These are phyloP conservation scores for Talaromyces ruber DNA, from an alignment of 495 filamentous ascomycete species.

Conservation along the genomic window DNA sequence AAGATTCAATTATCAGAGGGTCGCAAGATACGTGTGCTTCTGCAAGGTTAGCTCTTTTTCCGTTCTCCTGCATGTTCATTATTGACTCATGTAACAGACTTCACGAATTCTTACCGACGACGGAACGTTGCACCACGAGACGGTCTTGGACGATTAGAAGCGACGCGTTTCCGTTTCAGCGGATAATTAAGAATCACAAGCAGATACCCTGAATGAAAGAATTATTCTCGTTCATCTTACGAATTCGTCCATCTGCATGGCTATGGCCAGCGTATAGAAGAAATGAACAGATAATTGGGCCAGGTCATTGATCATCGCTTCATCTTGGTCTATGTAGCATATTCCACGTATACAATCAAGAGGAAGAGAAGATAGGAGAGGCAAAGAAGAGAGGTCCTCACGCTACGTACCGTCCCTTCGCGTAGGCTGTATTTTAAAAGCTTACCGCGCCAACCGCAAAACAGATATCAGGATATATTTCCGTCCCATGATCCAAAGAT, in stretches of 20 bases:
- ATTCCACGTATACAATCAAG: neutral
- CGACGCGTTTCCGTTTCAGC: conserved; percentile 74
- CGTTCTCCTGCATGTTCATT: neutral
- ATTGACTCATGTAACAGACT: conserved; percentile 43
- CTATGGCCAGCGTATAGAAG: neutral
- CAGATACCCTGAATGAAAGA: neutral
- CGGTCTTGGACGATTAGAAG: conserved; percentile 77
- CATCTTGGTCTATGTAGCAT: neutral
- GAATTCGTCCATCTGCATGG: neutral
- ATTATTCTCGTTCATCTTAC: neutral
- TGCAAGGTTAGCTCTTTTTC: conserved; percentile 52
- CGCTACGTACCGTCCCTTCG: neutral
- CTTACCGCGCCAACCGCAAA: neutral
- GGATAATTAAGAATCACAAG: conserved; percentile 36
- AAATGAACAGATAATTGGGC: neutral
- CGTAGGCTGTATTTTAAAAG: neutral
- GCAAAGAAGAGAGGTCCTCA: neutral
- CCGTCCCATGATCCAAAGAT: neutral
- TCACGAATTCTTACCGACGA: conserved; percentile 86
- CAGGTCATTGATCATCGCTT: neutral
- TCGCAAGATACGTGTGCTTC: conserved; percentile 71
- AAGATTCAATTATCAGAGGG: conserved; percentile 63
- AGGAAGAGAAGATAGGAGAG: neutral
- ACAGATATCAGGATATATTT: neutral
- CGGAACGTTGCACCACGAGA: conserved; percentile 92